phyloP scores from a whole-genome alignment of 2,329 filamentous ascomycete genomes.

The Zymoseptoria tritici region DNA sequence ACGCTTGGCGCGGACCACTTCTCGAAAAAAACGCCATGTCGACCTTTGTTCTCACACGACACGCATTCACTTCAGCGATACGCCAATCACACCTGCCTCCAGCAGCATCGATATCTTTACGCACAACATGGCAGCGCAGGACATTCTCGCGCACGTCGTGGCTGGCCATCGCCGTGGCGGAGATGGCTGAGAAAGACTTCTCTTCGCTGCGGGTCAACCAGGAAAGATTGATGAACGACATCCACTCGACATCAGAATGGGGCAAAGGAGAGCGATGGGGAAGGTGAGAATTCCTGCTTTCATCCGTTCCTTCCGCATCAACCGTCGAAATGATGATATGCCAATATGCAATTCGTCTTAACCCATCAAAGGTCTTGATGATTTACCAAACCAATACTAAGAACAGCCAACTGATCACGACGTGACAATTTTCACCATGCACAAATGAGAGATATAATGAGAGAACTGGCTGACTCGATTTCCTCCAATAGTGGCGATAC shows the following conservation, averaged over 20 bases:
- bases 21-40: neutral
- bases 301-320: constrained; percentile 3
- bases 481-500: constrained; percentile 31
- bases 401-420: constrained; percentile 22
- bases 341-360: constrained; percentile 13
- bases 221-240: constrained; percentile 52
- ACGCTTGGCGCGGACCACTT: neutral
- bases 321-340: constrained; percentile 15
- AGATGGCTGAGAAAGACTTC: constrained; percentile 47
- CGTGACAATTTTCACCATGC: neutral
- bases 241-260: constrained; percentile 61
- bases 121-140: constrained; percentile 10
- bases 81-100: neutral
- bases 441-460: constrained; percentile 5
- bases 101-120: neutral
- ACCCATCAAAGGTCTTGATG: constrained; percentile 10
- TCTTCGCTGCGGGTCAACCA: constrained; percentile 50
- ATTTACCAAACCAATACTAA: constrained; percentile 11
- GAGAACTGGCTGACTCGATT: neutral
- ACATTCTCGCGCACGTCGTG: constrained; percentile 28
- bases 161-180: constrained; percentile 35
- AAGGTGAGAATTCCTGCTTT: constrained; percentile 42
- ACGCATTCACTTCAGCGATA: neutral
- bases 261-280: constrained; percentile 61
- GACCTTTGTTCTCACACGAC: neutral